phyloP scores from a whole-genome alignment of 805 yeast genomes.

The Hanseniaspora lindneri region DNA sequence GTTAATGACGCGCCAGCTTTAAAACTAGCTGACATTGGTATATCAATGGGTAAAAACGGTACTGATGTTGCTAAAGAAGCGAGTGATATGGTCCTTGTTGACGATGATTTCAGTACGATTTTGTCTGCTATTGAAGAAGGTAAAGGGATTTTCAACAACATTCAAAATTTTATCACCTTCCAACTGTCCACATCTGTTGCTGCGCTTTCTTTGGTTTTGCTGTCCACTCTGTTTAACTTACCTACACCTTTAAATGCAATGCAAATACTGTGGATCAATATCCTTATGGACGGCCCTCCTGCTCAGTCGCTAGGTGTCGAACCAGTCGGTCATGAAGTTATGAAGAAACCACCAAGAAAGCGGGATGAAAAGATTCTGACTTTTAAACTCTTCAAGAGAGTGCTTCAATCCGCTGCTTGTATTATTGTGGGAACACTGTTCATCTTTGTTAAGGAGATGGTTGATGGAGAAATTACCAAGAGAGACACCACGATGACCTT shows the following conservation, averaged over 20 bases:
- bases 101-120: conserved; percentile 92
- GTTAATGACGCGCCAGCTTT: conserved; percentile 98
- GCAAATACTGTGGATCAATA: conserved; percentile 97
- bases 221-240: conserved; percentile 72
- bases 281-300: conserved; percentile 98
- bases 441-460: conserved; percentile 77
- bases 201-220: conserved; percentile 77
- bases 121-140: conserved; percentile 93
- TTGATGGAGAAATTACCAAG: conserved; percentile 66
- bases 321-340: conserved; percentile 90
- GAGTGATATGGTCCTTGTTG: conserved; percentile 92
- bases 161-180: conserved; percentile 87
- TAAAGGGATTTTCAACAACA: conserved; percentile 89
- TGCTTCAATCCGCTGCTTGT: conserved; percentile 56
- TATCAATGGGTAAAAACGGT: conserved; percentile 86
- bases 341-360: conserved; percentile 91
- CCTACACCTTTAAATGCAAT: conserved; percentile 94
- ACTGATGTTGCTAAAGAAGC: conserved; percentile 99
- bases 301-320: conserved; percentile 96
- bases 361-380: conserved; percentile 80
- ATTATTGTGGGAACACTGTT: conserved; percentile 84
- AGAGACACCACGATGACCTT: conserved; percentile 99
- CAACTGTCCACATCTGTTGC: conserved; percentile 94
- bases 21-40: conserved; percentile 90
- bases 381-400: conserved; percentile 51